These are phyloP conservation scores for Echinosophora koreensis DNA, from an alignment of 306 rosid species.

Conservation along the genomic window DNA sequence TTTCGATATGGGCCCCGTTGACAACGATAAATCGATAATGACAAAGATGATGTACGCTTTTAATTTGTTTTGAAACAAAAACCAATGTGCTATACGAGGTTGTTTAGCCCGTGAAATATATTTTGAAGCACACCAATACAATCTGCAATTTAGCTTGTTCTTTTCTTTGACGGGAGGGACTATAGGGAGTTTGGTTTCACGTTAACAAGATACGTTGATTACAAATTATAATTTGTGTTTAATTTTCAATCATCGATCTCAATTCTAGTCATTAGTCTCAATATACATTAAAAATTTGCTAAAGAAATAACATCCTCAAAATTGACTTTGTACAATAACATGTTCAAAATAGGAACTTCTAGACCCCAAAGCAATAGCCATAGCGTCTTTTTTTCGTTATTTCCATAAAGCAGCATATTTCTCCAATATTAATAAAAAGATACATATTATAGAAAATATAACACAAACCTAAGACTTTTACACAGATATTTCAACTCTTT, in stretches of 20 bases:
- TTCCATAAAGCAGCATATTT: background rate
- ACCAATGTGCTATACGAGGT: constrained; percentile 45
- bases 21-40: constrained; percentile 41
- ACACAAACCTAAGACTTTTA: background rate
- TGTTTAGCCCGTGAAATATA: constrained; percentile 46
- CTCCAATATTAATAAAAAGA: background rate
- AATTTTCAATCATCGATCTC: constrained; percentile 1
- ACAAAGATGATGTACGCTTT: constrained; percentile 2
- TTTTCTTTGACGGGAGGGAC: background rate
- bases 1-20: constrained; percentile 2
- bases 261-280: background rate
- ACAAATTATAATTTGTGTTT: background rate
- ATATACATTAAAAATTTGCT: background rate
- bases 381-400: no score
- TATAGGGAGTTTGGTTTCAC: background rate
- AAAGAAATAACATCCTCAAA: background rate
- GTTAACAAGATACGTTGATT: background rate
- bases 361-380: no score
- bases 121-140: constrained; percentile 22
- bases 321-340: background rate
- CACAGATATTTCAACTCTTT: background rate
- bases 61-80: constrained; percentile 30
- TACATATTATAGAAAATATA: background rate
- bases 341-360: background rate
- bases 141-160: constrained; percentile 1